Evolutionary conservation across 805 yeast genomes (phyloP).

Genomic region (Candida nemodendra): DNA sequence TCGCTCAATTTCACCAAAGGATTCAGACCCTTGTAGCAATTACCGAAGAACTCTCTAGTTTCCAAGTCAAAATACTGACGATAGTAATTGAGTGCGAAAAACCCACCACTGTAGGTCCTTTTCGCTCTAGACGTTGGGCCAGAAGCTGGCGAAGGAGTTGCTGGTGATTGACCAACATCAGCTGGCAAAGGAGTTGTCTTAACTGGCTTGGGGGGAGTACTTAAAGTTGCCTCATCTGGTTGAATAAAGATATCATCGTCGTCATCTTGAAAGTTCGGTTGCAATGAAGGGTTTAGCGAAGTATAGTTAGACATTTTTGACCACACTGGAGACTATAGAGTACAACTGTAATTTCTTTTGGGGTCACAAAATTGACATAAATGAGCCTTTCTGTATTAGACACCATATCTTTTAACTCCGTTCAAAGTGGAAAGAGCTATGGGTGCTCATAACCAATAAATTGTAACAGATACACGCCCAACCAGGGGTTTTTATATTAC

Average conservation of each 20-base stretch:
- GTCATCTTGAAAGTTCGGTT: conserved; percentile 7
- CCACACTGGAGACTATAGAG: too few species aligned
- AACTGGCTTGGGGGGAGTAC: not conserved
- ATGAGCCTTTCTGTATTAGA: too few species aligned
- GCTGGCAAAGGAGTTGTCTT: not conserved
- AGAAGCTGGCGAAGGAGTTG: not conserved
- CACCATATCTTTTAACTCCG: too few species aligned
- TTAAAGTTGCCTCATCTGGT: conserved; percentile 18
- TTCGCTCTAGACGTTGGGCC: conserved; percentile 7
- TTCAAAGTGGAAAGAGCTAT: too few species aligned
- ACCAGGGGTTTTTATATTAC: too few species aligned
- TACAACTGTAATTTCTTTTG: too few species aligned
- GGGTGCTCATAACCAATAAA: too few species aligned
- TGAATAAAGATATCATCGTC: conserved; percentile 25
- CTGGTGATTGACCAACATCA: too few species aligned
- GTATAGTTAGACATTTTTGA: conserved; percentile 15
- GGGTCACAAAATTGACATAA: too few species aligned
- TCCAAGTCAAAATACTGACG: conserved; percentile 68
- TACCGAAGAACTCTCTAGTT: conserved; percentile 56
- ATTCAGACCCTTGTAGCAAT: conserved; percentile 56
- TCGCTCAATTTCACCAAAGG: conserved; percentile 42
- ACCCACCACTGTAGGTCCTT: conserved; percentile 40
- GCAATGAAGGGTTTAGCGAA: conserved; percentile 15
- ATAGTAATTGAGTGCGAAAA: conserved; percentile 58
- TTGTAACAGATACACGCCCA: too few species aligned